Evolutionary conservation across 768 basidiomycete genomes (phyloP).

Genomic region (Lentinula raphanica): DNA sequence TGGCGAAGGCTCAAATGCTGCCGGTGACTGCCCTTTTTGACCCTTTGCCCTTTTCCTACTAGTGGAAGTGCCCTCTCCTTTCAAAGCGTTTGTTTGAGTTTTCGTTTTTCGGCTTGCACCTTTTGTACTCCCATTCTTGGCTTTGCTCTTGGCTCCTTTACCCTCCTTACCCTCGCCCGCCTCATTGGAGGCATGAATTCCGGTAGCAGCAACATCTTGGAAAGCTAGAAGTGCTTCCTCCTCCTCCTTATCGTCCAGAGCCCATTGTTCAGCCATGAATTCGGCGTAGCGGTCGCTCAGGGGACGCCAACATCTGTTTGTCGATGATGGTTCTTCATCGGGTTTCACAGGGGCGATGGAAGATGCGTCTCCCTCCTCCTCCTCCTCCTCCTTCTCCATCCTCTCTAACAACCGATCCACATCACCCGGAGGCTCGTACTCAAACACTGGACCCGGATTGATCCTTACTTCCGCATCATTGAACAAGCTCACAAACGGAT

Average conservation of each 20-base stretch:
- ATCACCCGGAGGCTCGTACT: constrained; percentile 72
- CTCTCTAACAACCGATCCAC: constrained; percentile 56
- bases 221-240: constrained; percentile 52
- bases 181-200: too few species aligned
- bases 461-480: constrained; percentile 80
- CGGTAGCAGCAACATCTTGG: constrained; percentile 16
- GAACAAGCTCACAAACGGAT: constrained; percentile 90
- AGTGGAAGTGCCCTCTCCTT: too few species aligned
- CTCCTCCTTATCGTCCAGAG: constrained; percentile 73
- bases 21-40: constrained; percentile 17
- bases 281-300: constrained; percentile 81
- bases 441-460: constrained; percentile 88
- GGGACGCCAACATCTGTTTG: constrained; percentile 69
- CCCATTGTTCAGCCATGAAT: constrained; percentile 80
- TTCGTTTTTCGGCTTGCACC: too few species aligned
- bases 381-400: too few species aligned
- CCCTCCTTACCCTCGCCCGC: constrained; percentile 32
- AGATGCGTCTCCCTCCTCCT: too few species aligned
- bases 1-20: too few species aligned
- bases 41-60: too few species aligned
- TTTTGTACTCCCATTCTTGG: constrained; percentile 51
- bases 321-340: too few species aligned
- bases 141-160: constrained; percentile 43
- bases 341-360: too few species aligned
- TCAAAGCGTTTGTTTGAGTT: too few species aligned